Percentiles rank a stretch among this genome's conserved stretches.
phyloP scores from a whole-genome alignment of 768 basidiomycete genomes.

The Mycena galopus region DNA sequence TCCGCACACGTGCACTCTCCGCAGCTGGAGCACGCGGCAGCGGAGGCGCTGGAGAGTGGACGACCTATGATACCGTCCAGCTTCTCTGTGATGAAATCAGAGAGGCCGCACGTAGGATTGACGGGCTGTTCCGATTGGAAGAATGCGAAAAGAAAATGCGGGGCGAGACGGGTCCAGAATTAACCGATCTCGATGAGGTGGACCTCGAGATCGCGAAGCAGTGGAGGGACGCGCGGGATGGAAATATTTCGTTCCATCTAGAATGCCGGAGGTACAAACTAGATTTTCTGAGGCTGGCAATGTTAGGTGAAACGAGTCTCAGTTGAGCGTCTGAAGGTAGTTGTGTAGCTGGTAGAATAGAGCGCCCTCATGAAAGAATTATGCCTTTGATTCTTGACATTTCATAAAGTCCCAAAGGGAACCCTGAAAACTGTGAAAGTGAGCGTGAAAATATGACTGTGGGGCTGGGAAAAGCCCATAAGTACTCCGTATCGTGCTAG shows the following conservation, averaged over 20 bases:
- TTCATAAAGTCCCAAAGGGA: too few relatives aligned
- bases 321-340: too few relatives aligned
- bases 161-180: background rate
- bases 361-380: too few relatives aligned
- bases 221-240: conserved; percentile 22
- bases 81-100: conserved; percentile 16
- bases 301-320: too few relatives aligned
- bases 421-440: too few relatives aligned
- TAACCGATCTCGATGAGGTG: conserved; percentile 1
- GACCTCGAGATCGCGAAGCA: conserved; percentile 18
- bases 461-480: too few relatives aligned
- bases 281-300: too few relatives aligned
- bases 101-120: conserved; percentile 12
- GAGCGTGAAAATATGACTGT: too few relatives aligned
- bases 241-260: conserved; percentile 26
- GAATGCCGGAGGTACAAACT: too few relatives aligned
- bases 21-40: background rate
- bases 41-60: conserved; percentile 8
- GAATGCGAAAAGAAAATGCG: conserved; percentile 7
- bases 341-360: too few relatives aligned
- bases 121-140: conserved; percentile 12
- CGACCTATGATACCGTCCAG: background rate
- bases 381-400: too few relatives aligned
- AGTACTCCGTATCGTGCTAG: too few relatives aligned
- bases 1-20: conserved; percentile 8